Evolutionary conservation across 352 stramenopile species (phyloP).

Genomic region (Blastocystis sp.): DNA sequence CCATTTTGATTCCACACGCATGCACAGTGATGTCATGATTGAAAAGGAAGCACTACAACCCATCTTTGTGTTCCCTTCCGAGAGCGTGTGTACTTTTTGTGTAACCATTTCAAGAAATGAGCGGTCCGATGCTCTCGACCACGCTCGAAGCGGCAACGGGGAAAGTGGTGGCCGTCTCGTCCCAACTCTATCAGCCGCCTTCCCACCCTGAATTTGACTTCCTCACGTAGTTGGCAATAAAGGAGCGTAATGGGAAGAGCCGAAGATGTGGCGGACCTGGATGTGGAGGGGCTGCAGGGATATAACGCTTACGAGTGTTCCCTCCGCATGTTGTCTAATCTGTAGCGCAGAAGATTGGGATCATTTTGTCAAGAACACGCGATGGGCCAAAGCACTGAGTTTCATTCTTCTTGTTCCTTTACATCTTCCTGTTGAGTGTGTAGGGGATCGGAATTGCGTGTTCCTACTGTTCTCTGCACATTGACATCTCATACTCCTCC

Average conservation of each 20-base stretch:
- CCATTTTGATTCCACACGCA: not conserved
- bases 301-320: slow-evolving; percentile 26
- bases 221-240: not conserved
- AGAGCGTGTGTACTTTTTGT: not conserved
- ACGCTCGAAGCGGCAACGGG: no score
- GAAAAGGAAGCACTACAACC: not conserved
- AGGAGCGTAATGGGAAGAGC: not conserved
- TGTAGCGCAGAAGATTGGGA: not conserved
- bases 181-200: not conserved
- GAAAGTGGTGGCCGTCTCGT: not conserved
- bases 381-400: not conserved
- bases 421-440: not conserved
- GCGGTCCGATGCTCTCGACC: not conserved
- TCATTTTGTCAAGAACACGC: not conserved
- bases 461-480: no score
- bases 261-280: not conserved
- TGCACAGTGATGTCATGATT: not conserved
- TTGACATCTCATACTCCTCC: not conserved
- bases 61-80: no score
- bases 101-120: not conserved
- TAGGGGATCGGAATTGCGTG: not conserved
- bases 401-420: not conserved
- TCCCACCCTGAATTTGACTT: not conserved
- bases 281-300: slow-evolving; percentile 6
- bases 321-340: not conserved